phyloP scores from a whole-genome alignment of 1,284 basidiomycete species.

The Microbotryum lychnidis-dioicae region DNA sequence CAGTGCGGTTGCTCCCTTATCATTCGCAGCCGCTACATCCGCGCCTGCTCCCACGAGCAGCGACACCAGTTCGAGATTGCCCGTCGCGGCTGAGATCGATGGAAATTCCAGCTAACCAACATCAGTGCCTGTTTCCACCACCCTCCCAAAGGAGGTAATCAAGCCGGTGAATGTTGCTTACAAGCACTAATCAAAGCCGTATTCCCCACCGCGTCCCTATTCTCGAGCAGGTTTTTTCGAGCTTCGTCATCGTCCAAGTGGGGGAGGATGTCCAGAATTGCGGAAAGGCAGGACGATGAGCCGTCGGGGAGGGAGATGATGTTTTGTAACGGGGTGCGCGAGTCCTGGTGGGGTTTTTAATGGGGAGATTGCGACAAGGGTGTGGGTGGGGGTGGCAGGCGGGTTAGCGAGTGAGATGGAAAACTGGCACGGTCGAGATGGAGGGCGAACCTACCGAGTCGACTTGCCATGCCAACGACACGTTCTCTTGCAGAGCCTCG shows the following conservation, averaged over 20 bases:
- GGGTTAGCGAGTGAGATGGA: background rate
- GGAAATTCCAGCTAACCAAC: no score
- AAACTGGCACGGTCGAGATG: background rate
- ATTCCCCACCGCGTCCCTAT: slow-evolving; percentile 66
- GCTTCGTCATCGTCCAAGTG: slow-evolving; percentile 53
- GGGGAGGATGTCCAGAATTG: slow-evolving; percentile 60
- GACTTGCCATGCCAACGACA: slow-evolving; percentile 12
- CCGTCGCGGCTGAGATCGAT: slow-evolving; percentile 58
- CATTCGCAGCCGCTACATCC: slow-evolving; percentile 68
- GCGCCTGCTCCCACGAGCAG: slow-evolving; percentile 78
- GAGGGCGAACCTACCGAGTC: no score
- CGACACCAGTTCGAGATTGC: slow-evolving; percentile 64
- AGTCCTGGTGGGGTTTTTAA: slow-evolving; percentile 54
- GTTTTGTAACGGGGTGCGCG: slow-evolving; percentile 82
- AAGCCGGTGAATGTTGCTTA: slow-evolving; percentile 34
- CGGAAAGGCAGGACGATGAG: slow-evolving; percentile 59
- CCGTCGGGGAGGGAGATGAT: slow-evolving; percentile 57
- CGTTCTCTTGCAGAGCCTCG: slow-evolving; percentile 10
- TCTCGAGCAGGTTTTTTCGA: slow-evolving; percentile 25
- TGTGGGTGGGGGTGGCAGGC: no score
- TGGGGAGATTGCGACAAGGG: background rate
- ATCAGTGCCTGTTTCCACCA: no score
- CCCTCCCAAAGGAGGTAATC: no score
- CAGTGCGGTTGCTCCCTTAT: slow-evolving; percentile 80
- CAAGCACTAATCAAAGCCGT: slow-evolving; percentile 81